Conservation (phyloP, 2,329 filamentous ascomycete genomes). For the Xylariaceae sp. region DNA sequence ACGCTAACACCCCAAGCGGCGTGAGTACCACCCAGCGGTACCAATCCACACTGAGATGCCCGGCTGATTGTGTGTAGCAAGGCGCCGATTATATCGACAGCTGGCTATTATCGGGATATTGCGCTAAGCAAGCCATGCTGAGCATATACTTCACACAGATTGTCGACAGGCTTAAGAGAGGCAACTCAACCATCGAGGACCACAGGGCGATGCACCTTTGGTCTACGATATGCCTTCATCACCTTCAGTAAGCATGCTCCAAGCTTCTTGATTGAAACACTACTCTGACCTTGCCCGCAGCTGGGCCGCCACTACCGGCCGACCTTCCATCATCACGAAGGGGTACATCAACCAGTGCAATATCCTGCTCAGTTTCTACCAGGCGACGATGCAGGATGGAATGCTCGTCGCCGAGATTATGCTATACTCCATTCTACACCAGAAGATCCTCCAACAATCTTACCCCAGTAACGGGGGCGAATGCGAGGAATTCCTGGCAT, state of each 20-base stretch:
- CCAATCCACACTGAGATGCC: no score
- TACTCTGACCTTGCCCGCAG: slow-evolving; percentile 34
- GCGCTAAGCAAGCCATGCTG: slow-evolving; percentile 50
- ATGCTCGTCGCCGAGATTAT: slow-evolving; percentile 49
- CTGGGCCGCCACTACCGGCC: slow-evolving; percentile 49
- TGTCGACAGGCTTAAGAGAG: slow-evolving; percentile 43
- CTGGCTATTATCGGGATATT: slow-evolving; percentile 50
- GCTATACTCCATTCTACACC: slow-evolving; percentile 45
- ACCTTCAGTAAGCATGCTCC: slow-evolving; percentile 41
- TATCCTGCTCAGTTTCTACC: slow-evolving; percentile 47
- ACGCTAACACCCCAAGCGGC: slow-evolving; percentile 38
- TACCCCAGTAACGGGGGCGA: slow-evolving; percentile 40
- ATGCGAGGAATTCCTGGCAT: slow-evolving; percentile 42
- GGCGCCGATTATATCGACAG: slow-evolving; percentile 49
- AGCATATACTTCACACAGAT: slow-evolving; percentile 51
- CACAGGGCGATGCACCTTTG: slow-evolving; percentile 45
- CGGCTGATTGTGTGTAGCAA: slow-evolving; percentile 28
- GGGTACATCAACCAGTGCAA: slow-evolving; percentile 49
- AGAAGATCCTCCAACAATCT: slow-evolving; percentile 42
- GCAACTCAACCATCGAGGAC: slow-evolving; percentile 41
- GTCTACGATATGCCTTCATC: slow-evolving; percentile 46
- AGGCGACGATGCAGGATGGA: slow-evolving; percentile 48
- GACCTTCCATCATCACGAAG: slow-evolving; percentile 46
- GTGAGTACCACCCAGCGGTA: slow-evolving; percentile 35
- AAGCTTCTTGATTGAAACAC: neutral